Base-by-base conservation (phyloP, 768 basidiomycete species). In the Roridomyces roridus region DNA sequence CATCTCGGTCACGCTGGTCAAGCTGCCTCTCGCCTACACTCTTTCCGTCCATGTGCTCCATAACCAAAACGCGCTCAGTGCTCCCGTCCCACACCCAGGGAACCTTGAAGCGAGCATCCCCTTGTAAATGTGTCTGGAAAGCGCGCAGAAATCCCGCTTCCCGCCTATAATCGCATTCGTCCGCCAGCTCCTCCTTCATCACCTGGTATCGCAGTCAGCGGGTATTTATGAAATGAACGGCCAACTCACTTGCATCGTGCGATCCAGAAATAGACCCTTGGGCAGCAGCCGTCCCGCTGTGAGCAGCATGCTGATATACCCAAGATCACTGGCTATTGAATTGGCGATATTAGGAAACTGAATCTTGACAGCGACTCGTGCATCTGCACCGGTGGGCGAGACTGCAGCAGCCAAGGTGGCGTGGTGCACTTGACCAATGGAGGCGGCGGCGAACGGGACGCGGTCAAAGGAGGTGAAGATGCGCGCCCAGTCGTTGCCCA, bases 381-480 rank as follows among this genome's bases (percentile, higher is more conserved):
- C 85, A 1, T 81, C 76, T 39, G 63, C 70, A 17, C 82, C 81
- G 7, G 85, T 87, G 3, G 86, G 83, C 4, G 84, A 84, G 23
- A 72, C 68, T 14, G 72, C 62, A 0, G 85, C 71, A 0, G 81
- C 70, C 11, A 98, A 80, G 3, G 83, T 75, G 0, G 91, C 96
- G 0, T 67, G 74, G 66, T 99, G 96, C 1, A 98, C 96, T 70
- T 99, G 96, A 0, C 97, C 97, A 29, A 99, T 98, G 2, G 96
- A 98, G 0, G 96, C 96, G 0, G 95, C 92, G 2, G 96, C 96
- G 63, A 97, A 94, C 0, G 96, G 96, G 2, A 94, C 79, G 5
- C 91, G 86, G 52, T 90, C 85, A 70, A 98, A 97, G 0, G 82
- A 78, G 1, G 74, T 63, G 70, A 99, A 98, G 28, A 82, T 76